Conservation (phyloP, 148 eudicot genomes). For the Suaeda aralocaspica region DNA sequence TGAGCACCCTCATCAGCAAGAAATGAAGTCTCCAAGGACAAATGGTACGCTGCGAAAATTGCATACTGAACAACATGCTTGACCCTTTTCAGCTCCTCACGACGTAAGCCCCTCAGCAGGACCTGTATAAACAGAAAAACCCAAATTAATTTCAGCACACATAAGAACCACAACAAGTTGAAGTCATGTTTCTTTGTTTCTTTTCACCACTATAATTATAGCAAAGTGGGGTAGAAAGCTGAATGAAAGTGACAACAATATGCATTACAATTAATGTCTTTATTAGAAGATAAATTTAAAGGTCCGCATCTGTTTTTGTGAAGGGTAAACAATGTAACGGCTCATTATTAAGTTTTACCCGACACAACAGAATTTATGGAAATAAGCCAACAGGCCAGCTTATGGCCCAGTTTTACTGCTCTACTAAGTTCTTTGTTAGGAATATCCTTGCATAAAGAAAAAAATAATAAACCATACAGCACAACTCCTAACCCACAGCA, state of each 20-base stretch:
- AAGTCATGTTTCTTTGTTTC: not conserved
- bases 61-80: conserved; percentile 84
- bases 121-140: conserved; percentile 37
- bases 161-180: not conserved
- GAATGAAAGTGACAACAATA: not conserved
- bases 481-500: no score
- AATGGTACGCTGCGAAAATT: conserved; percentile 93
- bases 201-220: not conserved
- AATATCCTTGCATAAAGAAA: not conserved
- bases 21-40: conserved; percentile 87
- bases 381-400: not conserved
- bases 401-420: not conserved
- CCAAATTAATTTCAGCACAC: not conserved
- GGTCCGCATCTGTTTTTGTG: not conserved
- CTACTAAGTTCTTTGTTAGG: not conserved
- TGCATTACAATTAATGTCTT: not conserved
- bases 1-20: conserved; percentile 98
- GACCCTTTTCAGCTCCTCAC: conserved; percentile 79
- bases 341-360: not conserved
- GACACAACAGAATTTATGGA: not conserved
- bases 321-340: not conserved
- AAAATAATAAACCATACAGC: no score
- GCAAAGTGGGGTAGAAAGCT: not conserved
- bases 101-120: conserved; percentile 71
- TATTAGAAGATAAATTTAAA: not conserved